Conservation (phyloP, 768 basidiomycete genomes). For the Suillus brevipes region DNA sequence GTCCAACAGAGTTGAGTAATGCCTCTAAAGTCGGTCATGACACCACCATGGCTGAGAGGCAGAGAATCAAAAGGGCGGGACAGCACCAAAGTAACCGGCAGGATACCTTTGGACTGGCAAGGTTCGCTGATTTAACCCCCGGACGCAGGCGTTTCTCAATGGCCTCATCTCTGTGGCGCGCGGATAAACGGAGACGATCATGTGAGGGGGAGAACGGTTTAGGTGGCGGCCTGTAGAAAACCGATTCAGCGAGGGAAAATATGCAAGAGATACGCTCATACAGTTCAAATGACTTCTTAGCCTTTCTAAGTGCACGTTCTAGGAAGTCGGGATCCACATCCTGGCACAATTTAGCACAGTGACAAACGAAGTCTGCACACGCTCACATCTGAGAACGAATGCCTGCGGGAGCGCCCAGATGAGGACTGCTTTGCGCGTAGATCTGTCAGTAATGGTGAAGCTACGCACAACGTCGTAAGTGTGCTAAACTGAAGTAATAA, state of each 20-base stretch:
- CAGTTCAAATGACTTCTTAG: conserved; percentile 60
- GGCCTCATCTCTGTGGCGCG: conserved; percentile 54
- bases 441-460: conserved; percentile 53
- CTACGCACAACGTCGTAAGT: conserved; percentile 28
- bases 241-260: conserved; percentile 4
- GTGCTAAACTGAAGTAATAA: conserved; percentile 3
- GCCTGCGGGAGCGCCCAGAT: conserved; percentile 35
- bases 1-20: conserved; percentile 33
- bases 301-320: conserved; percentile 59
- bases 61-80: too few relatives aligned
- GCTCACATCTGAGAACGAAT: conserved; percentile 45
- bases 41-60: too few relatives aligned
- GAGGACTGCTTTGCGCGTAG: conserved; percentile 36
- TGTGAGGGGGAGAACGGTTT: conserved; percentile 59
- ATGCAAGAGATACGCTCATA: conserved; percentile 26
- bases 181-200: conserved; percentile 53
- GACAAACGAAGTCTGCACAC: neutral
- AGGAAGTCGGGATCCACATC: conserved; percentile 48
- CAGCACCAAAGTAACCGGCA: too few relatives aligned
- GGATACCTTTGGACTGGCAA: too few relatives aligned
- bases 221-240: conserved; percentile 41
- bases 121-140: too few relatives aligned
- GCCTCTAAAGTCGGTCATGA: too few relatives aligned
- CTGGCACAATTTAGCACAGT: conserved; percentile 22
- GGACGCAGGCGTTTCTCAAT: conserved; percentile 64